Conservation (phyloP, 192 early-diverging fungal species). For the Coemansia sp. region DNA sequence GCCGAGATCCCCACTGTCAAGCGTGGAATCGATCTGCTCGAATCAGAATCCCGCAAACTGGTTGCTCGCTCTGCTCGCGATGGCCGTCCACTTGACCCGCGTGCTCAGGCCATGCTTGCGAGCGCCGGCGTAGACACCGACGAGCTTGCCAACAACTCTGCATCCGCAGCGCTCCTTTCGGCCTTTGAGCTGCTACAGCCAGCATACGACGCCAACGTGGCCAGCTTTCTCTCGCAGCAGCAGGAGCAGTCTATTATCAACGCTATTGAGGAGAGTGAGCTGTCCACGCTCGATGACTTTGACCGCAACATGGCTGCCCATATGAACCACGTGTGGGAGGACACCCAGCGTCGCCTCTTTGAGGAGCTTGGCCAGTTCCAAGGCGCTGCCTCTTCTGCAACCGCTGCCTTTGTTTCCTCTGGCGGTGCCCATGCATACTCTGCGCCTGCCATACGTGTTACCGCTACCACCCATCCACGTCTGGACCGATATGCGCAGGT, state of each 20-base stretch:
- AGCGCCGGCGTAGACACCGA: slow-evolving; percentile 80
- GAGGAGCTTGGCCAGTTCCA: slow-evolving; percentile 80
- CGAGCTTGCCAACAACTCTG: slow-evolving; percentile 59
- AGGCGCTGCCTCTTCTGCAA: neutral
- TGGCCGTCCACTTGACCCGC: slow-evolving; percentile 33
- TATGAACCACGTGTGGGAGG: slow-evolving; percentile 72
- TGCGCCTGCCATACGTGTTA: slow-evolving; percentile 8
- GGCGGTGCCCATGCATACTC: slow-evolving; percentile 1
- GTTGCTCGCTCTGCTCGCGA: slow-evolving; percentile 50
- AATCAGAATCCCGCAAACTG: slow-evolving; percentile 78
- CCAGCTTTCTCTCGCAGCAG: slow-evolving; percentile 72
- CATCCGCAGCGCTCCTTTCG: slow-evolving; percentile 66
- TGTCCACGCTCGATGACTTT: slow-evolving; percentile 66
- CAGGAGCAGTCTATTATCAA: slow-evolving; percentile 75
- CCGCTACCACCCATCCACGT: slow-evolving; percentile 24
- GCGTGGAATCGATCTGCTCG: slow-evolving; percentile 87
- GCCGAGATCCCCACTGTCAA: slow-evolving; percentile 75
- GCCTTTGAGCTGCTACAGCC: slow-evolving; percentile 75
- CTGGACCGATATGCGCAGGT: slow-evolving; percentile 45
- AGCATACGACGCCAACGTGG: slow-evolving; percentile 79
- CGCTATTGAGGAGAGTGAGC: slow-evolving; percentile 71
- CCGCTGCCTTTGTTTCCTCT: neutral
- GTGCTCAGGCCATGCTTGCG: slow-evolving; percentile 73
- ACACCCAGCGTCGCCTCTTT: slow-evolving; percentile 70
- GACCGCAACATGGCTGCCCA: slow-evolving; percentile 60